These are phyloP conservation scores for Capronia coronata DNA, from an alignment of 2,329 filamentous ascomycete species.

Conservation along the genomic window DNA sequence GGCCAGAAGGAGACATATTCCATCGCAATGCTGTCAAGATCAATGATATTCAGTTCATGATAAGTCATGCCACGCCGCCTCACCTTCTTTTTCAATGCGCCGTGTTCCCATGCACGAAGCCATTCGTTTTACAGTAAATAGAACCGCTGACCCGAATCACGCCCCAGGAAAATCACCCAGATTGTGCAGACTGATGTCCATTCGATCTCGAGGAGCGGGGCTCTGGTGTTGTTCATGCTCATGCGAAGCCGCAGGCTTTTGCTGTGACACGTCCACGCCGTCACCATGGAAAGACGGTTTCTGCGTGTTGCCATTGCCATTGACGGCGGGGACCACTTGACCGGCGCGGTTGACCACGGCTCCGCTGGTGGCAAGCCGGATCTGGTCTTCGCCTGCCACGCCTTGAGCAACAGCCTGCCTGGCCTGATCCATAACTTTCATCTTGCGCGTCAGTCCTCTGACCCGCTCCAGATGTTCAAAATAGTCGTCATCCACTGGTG, in stretches of 20 bases:
- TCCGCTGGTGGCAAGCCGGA: conserved; percentile 58
- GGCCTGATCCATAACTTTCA: conserved; percentile 59
- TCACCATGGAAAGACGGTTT: conserved; percentile 11
- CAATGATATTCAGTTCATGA: neutral
- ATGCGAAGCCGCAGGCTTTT: conserved; percentile 28
- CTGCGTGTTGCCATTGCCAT: conserved; percentile 28
- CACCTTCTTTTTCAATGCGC: neutral
- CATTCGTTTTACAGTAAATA: neutral
- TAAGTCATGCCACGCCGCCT: neutral
- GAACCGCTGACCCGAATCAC: neutral
- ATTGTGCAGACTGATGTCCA: conserved; percentile 60
- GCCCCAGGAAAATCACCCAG: conserved; percentile 40
- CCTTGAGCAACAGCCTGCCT: conserved; percentile 60
- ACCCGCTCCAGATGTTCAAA: conserved; percentile 71
- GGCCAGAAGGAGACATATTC: neutral
- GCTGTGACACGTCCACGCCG: conserved; percentile 10
- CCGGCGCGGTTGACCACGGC: conserved; percentile 52
- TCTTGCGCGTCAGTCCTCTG: conserved; percentile 62
- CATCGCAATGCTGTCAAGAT: neutral
- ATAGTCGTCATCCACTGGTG: conserved; percentile 70
- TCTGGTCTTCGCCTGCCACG: conserved; percentile 53
- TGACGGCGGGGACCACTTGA: conserved; percentile 49
- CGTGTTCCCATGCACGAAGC: neutral
- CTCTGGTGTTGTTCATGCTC: conserved; percentile 29
- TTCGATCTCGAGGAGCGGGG: conserved; percentile 43